Conservation (phyloP, 371 early-diverging fungal species). For the Mucor lusitanicus region DNA sequence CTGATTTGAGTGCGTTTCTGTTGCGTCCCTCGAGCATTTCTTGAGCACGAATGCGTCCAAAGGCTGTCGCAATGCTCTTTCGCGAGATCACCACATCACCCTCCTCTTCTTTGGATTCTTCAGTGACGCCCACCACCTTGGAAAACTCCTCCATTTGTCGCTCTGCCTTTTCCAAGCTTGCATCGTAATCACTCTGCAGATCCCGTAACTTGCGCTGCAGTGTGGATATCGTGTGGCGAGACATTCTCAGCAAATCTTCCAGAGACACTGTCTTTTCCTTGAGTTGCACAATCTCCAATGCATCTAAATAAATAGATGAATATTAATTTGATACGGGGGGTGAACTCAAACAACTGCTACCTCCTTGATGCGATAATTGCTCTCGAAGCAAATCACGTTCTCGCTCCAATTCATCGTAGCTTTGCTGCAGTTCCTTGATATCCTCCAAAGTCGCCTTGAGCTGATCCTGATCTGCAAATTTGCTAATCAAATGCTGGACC, state of each 20-base stretch:
- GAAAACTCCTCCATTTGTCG: conserved; percentile 72
- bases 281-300: conserved; percentile 43
- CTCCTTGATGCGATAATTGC: conserved; percentile 38
- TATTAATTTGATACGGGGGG: background rate
- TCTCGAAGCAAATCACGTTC: conserved; percentile 56
- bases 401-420: conserved; percentile 31
- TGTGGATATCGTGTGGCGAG: conserved; percentile 78
- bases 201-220: conserved; percentile 73
- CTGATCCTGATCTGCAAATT: conserved; percentile 79
- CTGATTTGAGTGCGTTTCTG: background rate
- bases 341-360: conserved; percentile 12
- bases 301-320: conserved; percentile 16
- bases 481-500: conserved; percentile 75
- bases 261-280: conserved; percentile 76
- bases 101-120: conserved; percentile 43
- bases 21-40: conserved; percentile 42
- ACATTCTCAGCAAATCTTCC: conserved; percentile 78
- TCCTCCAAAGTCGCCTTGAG: conserved; percentile 68
- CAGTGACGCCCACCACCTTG: conserved; percentile 62
- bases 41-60: conserved; percentile 45
- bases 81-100: conserved; percentile 35
- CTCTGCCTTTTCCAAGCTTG: conserved; percentile 69
- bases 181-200: conserved; percentile 65
- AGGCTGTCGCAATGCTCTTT: conserved; percentile 36
- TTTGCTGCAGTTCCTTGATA: conserved; percentile 54